Evolutionary conservation across 2,329 filamentous ascomycete species (phyloP).

Genomic region (Xylariales sp.): DNA sequence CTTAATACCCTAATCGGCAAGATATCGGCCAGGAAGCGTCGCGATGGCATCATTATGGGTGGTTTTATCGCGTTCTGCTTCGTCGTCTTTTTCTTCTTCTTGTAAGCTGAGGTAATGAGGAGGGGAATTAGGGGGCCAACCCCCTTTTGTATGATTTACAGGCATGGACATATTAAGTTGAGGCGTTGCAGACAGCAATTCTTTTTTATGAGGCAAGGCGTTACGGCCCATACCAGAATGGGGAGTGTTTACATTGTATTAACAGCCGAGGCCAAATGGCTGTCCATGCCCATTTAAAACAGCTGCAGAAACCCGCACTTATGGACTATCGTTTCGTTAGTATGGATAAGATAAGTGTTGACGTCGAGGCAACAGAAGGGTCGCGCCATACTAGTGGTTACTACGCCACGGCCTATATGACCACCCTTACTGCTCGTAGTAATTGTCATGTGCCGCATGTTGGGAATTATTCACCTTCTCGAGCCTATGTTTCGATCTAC

Average conservation of each 20-base stretch:
- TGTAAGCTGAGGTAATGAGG: conserved; percentile 55
- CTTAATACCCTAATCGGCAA: conserved; percentile 91
- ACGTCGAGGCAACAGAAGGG: too few species aligned
- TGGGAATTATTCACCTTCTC: too few species aligned
- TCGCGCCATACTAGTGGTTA: too few species aligned
- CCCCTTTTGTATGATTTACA: conserved; percentile 29
- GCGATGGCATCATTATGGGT: conserved; percentile 94
- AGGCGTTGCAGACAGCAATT: conserved; percentile 32
- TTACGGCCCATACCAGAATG: conserved; percentile 29
- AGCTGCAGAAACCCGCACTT: too few species aligned
- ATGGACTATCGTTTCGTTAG: too few species aligned
- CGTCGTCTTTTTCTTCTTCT: conserved; percentile 83
- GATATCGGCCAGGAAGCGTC: conserved; percentile 93
- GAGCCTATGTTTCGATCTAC: too few species aligned
- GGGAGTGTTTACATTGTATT: conserved; percentile 27
- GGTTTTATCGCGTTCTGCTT: conserved; percentile 93
- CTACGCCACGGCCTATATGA: too few species aligned
- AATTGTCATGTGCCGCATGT: too few species aligned
- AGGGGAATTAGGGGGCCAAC: neutral
- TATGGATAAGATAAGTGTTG: too few species aligned
- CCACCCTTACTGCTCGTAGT: too few species aligned
- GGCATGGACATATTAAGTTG: conserved; percentile 22
- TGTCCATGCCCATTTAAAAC: conserved; percentile 19
- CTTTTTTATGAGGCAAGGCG: conserved; percentile 35
- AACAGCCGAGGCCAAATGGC: conserved; percentile 8